A percentile compares a stretch with the other conserved stretches of the same genome.
Evolutionary conservation across 116 monocot genomes (phyloP).

Genomic region (Posidonia oceanica): DNA sequence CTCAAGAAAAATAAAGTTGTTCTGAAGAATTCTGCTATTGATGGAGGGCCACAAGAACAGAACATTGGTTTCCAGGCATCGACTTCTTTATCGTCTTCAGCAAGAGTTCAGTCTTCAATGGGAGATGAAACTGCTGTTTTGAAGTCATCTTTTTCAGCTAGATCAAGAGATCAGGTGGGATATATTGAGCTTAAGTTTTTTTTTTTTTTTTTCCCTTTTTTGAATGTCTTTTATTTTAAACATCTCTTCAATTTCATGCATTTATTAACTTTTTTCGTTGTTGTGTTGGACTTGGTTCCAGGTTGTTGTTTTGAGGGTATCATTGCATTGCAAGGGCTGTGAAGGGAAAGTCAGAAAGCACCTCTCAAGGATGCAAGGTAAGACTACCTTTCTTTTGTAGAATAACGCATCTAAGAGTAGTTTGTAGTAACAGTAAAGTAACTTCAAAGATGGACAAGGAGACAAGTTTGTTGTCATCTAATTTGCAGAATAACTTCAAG

Average conservation of each 20-base stretch:
- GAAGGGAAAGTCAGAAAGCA: slow-evolving; percentile 21
- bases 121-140: neutral
- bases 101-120: neutral
- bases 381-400: no score
- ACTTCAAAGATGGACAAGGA: neutral
- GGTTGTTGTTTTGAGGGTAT: slow-evolving; percentile 18
- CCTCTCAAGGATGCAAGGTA: slow-evolving; percentile 18
- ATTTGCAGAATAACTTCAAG: neutral
- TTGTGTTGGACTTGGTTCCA: neutral
- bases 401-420: neutral
- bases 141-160: slow-evolving; percentile 18
- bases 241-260: neutral
- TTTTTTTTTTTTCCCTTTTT: no score
- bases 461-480: neutral
- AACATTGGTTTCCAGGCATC: neutral
- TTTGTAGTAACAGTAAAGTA: neutral
- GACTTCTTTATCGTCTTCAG: neutral
- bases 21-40: neutral
- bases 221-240: neutral
- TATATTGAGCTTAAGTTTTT: neutral
- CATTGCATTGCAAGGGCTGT: slow-evolving; percentile 21
- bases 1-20: neutral
- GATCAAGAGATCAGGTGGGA: slow-evolving; percentile 28
- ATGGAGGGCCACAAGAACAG: neutral
- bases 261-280: neutral